phyloP scores from a whole-genome alignment of 2,329 filamentous ascomycete species.

The Akanthomyces muscarius region DNA sequence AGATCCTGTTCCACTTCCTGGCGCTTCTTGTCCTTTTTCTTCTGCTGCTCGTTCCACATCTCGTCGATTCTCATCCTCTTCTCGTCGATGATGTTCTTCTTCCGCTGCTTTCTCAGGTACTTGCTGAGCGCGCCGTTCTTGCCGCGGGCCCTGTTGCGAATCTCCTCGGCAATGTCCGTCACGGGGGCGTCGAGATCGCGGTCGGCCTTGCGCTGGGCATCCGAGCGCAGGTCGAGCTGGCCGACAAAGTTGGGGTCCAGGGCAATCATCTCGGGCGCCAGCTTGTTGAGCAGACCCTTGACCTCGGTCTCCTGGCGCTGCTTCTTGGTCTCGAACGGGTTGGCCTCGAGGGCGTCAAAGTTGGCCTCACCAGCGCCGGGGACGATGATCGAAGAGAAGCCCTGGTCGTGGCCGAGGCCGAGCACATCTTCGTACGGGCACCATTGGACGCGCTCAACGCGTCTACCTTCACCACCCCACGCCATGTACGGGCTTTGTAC shows the following conservation, averaged over 20 bases:
- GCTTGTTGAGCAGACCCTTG: constrained; percentile 84
- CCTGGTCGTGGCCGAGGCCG: constrained; percentile 76
- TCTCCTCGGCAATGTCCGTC: constrained; percentile 54
- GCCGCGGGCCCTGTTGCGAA: constrained; percentile 75
- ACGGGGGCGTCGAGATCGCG: constrained; percentile 72
- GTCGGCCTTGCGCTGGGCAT: constrained; percentile 72
- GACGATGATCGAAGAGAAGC: constrained; percentile 85
- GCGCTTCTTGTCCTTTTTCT: constrained; percentile 59
- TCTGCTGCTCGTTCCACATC: constrained; percentile 68
- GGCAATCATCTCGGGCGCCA: constrained; percentile 95
- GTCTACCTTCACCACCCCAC: constrained; percentile 82
- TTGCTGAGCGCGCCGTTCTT: constrained; percentile 87
- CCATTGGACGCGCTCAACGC: constrained; percentile 79
- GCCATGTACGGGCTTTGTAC: constrained; percentile 86
- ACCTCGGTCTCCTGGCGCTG: constrained; percentile 93
- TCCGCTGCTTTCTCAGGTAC: constrained; percentile 85
- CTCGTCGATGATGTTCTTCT: constrained; percentile 94
- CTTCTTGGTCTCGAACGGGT: constrained; percentile 91
- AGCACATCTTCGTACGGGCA: constrained; percentile 94
- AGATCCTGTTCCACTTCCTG: constrained; percentile 67
- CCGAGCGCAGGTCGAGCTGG: constrained; percentile 75
- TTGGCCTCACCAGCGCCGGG: constrained; percentile 96
- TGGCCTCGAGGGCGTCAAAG: constrained; percentile 88
- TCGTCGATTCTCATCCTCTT: constrained; percentile 83
- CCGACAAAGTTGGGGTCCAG: constrained; percentile 90